Conservation (phyloP, 306 rosid species). For the Glycyrrhiza uralensis region DNA sequence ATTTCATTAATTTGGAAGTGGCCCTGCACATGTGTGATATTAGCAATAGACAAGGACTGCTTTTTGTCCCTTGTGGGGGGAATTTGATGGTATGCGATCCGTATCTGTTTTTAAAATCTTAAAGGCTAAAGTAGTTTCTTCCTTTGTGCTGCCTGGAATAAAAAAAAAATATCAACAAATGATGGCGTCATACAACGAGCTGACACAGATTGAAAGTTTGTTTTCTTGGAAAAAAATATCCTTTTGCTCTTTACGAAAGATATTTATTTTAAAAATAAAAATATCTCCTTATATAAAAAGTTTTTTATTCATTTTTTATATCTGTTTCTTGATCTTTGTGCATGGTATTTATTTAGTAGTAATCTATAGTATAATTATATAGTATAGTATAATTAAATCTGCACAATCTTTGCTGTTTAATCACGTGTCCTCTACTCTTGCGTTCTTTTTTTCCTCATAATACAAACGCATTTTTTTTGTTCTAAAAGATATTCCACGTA, state of each 20-base stretch:
- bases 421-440: too few species aligned
- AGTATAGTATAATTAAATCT: too few species aligned
- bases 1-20: not conserved
- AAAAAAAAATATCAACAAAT: constrained; percentile 14
- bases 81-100: constrained; percentile 5
- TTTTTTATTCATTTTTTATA: too few species aligned
- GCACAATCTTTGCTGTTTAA: too few species aligned
- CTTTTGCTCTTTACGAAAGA: not conserved
- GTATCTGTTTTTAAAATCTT: constrained; percentile 1
- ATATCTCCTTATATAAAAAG: not conserved
- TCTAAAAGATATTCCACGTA: too few species aligned
- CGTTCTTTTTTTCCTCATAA: too few species aligned
- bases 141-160: not conserved
- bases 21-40: constrained; percentile 12
- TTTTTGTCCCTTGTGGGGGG: constrained; percentile 24
- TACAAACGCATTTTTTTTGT: too few species aligned
- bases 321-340: not conserved
- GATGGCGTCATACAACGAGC: not conserved
- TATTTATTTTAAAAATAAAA: not conserved
- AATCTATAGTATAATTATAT: too few species aligned
- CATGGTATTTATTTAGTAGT: not conserved
- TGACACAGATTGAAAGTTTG: not conserved
- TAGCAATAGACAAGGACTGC: constrained; percentile 21
- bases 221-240: too few species aligned
- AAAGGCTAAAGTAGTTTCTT: constrained; percentile 3